A percentile compares a stretch with the other conserved stretches of the same genome.
phyloP scores from a whole-genome alignment of 202 grass and related monocot species.

The Bolboschoenoplectus hybrid region DNA sequence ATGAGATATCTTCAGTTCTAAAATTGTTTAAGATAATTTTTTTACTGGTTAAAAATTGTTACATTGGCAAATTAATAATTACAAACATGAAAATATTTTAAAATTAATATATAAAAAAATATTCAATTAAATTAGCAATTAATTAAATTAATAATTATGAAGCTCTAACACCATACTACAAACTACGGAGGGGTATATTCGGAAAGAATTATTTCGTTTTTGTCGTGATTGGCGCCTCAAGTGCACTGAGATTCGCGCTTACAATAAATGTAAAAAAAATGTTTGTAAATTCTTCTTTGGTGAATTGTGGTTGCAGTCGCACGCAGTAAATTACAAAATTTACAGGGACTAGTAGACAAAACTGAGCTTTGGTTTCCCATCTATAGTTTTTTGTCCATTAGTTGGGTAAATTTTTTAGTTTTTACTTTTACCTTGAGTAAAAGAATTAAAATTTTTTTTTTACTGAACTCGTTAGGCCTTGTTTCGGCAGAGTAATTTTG shows the following conservation, averaged over 20 bases:
- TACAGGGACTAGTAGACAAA: background rate
- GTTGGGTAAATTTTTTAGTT: background rate
- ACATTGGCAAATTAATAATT: too few relatives aligned
- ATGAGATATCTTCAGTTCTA: too few relatives aligned
- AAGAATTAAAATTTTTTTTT: background rate
- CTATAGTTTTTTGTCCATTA: background rate
- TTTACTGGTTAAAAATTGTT: too few relatives aligned
- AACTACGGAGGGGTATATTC: constrained; percentile 6
- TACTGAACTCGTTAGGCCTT: too few relatives aligned
- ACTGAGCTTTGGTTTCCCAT: constrained; percentile 18
- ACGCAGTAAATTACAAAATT: constrained; percentile 6
- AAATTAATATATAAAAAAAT: too few relatives aligned
- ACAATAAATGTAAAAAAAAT: background rate
- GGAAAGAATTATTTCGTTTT: background rate
- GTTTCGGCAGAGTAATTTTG: too few relatives aligned
- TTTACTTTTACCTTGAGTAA: background rate
- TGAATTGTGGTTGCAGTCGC: background rate
- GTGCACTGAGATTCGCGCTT: constrained; percentile 5
- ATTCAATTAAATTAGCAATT: too few relatives aligned
- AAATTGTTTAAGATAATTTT: too few relatives aligned
- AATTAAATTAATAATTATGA: too few relatives aligned
- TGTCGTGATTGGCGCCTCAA: constrained; percentile 8
- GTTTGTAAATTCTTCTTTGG: background rate
- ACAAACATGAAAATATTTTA: too few relatives aligned
- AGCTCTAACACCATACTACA: too few relatives aligned